Conservation (phyloP, 441 rosid species). For the Daphne laureola region DNA sequence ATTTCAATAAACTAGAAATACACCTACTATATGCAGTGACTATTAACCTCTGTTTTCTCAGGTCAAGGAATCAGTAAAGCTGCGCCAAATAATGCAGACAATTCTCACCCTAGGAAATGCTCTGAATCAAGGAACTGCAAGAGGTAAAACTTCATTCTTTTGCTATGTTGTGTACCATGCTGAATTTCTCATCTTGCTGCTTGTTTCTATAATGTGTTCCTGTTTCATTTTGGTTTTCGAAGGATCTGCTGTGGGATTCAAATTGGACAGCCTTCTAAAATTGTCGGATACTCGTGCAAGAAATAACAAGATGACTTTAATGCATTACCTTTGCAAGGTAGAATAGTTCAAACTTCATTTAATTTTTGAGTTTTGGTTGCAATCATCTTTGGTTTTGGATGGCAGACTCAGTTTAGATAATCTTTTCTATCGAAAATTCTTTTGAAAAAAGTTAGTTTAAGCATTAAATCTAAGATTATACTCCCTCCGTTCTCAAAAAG, state of each 20-base stretch:
- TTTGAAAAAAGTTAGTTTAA: too few relatives aligned
- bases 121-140: constrained; percentile 93
- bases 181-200: constrained; percentile 1
- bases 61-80: constrained; percentile 86
- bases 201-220: not conserved
- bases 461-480: too few relatives aligned
- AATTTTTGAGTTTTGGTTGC: not conserved
- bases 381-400: too few relatives aligned
- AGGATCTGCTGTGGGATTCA: constrained; percentile 97
- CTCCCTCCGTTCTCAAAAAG: too few relatives aligned
- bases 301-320: constrained; percentile 92
- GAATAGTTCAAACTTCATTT: constrained; percentile 5
- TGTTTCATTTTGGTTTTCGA: constrained; percentile 13
- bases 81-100: constrained; percentile 98
- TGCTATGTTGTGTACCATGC: constrained; percentile 2
- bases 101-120: constrained; percentile 94
- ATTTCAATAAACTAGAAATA: constrained; percentile 7
- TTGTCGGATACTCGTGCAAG: constrained; percentile 95
- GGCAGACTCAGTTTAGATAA: too few relatives aligned
- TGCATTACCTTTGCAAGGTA: constrained; percentile 98
- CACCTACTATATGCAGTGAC: constrained; percentile 4
- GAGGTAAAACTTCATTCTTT: constrained; percentile 47
- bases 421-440: too few relatives aligned
- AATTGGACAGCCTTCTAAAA: constrained; percentile 93
- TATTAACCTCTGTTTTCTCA: constrained; percentile 27